A percentile compares a stretch with the other conserved stretches of the same genome.
Conservation (phyloP, 2,329 filamentous ascomycete species). For the Epichloe typhina region DNA sequence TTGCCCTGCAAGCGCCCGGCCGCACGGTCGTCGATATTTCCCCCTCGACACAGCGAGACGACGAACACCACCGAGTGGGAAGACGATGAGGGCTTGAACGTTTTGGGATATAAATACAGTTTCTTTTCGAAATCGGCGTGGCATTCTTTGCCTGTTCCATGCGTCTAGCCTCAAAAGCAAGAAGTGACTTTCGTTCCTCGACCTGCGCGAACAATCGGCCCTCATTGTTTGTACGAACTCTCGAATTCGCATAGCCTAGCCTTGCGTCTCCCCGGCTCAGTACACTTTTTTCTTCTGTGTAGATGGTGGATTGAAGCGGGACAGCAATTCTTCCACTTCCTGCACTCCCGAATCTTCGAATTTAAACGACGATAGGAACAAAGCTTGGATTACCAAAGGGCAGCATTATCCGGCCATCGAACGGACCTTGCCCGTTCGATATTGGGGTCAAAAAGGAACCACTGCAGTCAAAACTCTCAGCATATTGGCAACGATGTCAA, state of each 20-base stretch:
- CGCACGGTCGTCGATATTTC: background rate
- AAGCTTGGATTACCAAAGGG: background rate
- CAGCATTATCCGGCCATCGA: background rate
- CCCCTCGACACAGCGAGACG: background rate
- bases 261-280: background rate
- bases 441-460: background rate
- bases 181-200: background rate
- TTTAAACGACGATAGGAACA: background rate
- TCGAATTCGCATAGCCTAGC: background rate
- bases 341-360: background rate
- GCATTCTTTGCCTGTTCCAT: background rate
- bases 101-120: background rate
- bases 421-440: background rate
- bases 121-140: background rate
- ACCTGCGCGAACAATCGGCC: background rate
- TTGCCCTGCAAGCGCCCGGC: background rate
- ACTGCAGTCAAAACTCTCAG: background rate
- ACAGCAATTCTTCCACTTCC: too few species aligned
- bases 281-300: background rate
- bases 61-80: background rate
- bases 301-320: background rate
- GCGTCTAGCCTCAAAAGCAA: background rate
- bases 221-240: background rate
- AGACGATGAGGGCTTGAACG: background rate
- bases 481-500: constrained; percentile 44